A percentile compares a stretch with the other conserved stretches of the same genome.
These are phyloP conservation scores for Picochlorum costavermella DNA, from an alignment of 139 green algal species.

Conservation along the genomic window DNA sequence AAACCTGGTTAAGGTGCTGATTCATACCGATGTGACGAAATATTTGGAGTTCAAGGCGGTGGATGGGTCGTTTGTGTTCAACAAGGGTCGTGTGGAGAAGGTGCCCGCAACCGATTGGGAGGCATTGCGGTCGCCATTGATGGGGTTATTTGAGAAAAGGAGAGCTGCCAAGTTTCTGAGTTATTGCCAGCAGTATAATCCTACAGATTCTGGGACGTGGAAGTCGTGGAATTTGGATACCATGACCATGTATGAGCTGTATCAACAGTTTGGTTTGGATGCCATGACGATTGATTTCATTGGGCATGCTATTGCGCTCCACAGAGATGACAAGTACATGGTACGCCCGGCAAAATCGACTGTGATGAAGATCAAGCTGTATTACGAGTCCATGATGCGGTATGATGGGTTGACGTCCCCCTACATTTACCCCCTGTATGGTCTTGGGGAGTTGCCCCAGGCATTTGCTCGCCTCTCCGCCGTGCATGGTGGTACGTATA, in stretches of 20 bases:
- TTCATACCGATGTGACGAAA: slow-evolving; percentile 96
- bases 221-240: slow-evolving; percentile 72
- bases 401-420: slow-evolving; percentile 82
- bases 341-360: slow-evolving; percentile 61
- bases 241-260: slow-evolving; percentile 84
- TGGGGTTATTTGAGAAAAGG: slow-evolving; percentile 98
- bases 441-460: slow-evolving; percentile 94
- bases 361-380: slow-evolving; percentile 90
- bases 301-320: slow-evolving; percentile 90
- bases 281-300: slow-evolving; percentile 89
- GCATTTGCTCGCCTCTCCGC: slow-evolving; percentile 90
- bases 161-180: slow-evolving; percentile 88
- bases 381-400: slow-evolving; percentile 88
- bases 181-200: slow-evolving; percentile 91
- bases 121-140: slow-evolving; percentile 80
- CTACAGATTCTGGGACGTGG: slow-evolving; percentile 69
- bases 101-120: slow-evolving; percentile 77
- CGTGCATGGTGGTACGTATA: slow-evolving; percentile 98
- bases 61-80: slow-evolving; percentile 89
- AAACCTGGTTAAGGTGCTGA: slow-evolving; percentile 80
- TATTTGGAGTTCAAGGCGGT: slow-evolving; percentile 99
- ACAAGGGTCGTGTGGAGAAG: slow-evolving; percentile 83
- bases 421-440: slow-evolving; percentile 99
- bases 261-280: slow-evolving; percentile 77
- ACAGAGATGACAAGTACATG: slow-evolving; percentile 50